Percentiles rank a stretch among this genome's conserved stretches.
These are phyloP conservation scores for Hericium rajendrae DNA, from an alignment of 768 basidiomycete genomes.

Conservation along the genomic window DNA sequence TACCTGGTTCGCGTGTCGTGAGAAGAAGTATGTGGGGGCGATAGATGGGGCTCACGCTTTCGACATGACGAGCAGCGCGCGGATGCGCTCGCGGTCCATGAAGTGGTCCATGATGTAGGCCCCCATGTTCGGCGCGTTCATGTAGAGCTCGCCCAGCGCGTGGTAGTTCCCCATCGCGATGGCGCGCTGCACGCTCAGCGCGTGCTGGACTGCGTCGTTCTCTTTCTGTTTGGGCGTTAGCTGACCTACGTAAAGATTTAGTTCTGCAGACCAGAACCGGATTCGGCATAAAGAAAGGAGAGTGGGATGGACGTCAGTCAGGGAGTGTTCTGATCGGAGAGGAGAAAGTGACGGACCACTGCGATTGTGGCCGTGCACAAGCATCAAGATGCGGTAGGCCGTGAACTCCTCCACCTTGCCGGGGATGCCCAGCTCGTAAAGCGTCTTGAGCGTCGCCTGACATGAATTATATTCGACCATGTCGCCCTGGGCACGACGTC, in stretches of 20 bases:
- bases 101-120: conserved; percentile 99
- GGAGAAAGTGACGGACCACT: conserved; percentile 53
- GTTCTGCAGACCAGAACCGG: conserved; percentile 42
- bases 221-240: conserved; percentile 89
- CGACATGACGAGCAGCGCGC: conserved; percentile 80
- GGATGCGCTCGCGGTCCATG: conserved; percentile 80
- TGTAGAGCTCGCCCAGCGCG: conserved; percentile 77
- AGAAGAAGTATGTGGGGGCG: background rate
- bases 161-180: conserved; percentile 92
- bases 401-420: conserved; percentile 95
- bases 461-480: conserved; percentile 99
- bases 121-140: conserved; percentile 89
- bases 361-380: conserved; percentile 87
- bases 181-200: conserved; percentile 81
- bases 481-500: conserved; percentile 52
- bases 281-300: no score
- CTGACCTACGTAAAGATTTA: conserved; percentile 95
- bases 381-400: conserved; percentile 94
- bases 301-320: no score
- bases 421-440: conserved; percentile 89
- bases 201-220: conserved; percentile 74
- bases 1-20: conserved; percentile 47
- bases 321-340: background rate
- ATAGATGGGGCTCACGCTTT: conserved; percentile 68
- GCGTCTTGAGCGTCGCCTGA: conserved; percentile 77